phyloP scores from a whole-genome alignment of 345 rosid species.

The Ailanthus altissimus region DNA sequence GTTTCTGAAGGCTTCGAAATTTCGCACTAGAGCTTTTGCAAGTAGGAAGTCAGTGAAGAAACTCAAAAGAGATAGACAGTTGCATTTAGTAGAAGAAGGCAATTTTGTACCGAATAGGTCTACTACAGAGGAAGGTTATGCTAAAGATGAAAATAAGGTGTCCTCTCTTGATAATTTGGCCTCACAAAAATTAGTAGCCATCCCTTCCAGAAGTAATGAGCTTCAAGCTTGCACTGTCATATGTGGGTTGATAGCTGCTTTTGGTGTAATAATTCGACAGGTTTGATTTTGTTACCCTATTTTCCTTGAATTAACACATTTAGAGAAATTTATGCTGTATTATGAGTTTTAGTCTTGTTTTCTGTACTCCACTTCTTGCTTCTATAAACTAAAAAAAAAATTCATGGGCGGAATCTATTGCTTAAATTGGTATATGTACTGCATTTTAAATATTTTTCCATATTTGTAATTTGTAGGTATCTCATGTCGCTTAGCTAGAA shows the following conservation, averaged over 20 bases:
- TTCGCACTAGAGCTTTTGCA: constrained; percentile 33
- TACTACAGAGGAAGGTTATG: constrained; percentile 28
- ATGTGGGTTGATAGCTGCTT: constrained; percentile 68
- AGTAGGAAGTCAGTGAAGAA: constrained; percentile 56
- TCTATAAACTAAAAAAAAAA: background rate
- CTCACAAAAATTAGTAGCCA: constrained; percentile 22
- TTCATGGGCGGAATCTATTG: background rate
- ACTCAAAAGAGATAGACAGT: constrained; percentile 28
- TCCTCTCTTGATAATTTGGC: constrained; percentile 20
- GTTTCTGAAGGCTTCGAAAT: constrained; percentile 33
- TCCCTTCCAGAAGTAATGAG: constrained; percentile 65
- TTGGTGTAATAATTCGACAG: constrained; percentile 70
- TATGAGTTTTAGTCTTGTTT: constrained; percentile 3
- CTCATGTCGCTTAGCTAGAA: constrained; percentile 68
- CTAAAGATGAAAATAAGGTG: constrained; percentile 19
- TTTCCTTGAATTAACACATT: background rate
- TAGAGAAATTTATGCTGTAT: background rate
- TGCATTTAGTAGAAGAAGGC: constrained; percentile 24
- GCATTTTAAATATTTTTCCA: background rate
- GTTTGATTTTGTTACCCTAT: constrained; percentile 24
- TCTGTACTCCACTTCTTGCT: background rate
- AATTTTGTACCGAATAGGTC: constrained; percentile 31
- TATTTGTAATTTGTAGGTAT: constrained; percentile 54
- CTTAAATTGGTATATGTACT: background rate
- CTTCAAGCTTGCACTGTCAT: constrained; percentile 77